phyloP scores from a whole-genome alignment of 2,329 filamentous ascomycete species.

The Aspergillus intermedius region DNA sequence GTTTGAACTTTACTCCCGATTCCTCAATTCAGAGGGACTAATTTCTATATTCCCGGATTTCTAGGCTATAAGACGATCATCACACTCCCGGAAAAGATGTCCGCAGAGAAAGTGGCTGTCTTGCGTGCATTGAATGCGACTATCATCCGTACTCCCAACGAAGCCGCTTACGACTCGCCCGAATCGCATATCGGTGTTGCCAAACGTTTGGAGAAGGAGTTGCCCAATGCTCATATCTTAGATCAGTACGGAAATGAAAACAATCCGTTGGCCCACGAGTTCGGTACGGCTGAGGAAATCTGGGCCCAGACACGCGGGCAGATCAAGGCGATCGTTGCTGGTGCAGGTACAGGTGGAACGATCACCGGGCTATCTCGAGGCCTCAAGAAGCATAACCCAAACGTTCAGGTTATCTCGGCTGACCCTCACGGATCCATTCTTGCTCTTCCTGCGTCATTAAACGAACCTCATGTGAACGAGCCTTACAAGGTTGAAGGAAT shows the following conservation, averaged over 20 bases:
- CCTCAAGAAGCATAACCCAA: slow-evolving; percentile 75
- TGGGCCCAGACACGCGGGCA: slow-evolving; percentile 84
- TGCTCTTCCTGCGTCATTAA: slow-evolving; percentile 71
- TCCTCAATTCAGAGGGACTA: neutral
- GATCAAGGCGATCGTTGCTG: slow-evolving; percentile 77
- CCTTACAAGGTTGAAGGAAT: slow-evolving; percentile 98
- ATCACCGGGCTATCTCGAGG: slow-evolving; percentile 84
- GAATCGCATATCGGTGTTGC: slow-evolving; percentile 98
- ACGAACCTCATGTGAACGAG: slow-evolving; percentile 72
- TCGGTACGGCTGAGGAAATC: slow-evolving; percentile 91
- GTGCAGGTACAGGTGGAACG: slow-evolving; percentile 91
- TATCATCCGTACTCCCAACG: slow-evolving; percentile 94
- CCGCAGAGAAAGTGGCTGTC: slow-evolving; percentile 92
- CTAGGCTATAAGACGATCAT: slow-evolving; percentile 91
- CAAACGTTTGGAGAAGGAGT: slow-evolving; percentile 80
- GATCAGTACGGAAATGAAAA: slow-evolving; percentile 91
- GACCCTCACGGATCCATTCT: slow-evolving; percentile 91
- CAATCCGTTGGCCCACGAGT: slow-evolving; percentile 90
- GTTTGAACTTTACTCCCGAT: slow-evolving; percentile 8
- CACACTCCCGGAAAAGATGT: slow-evolving; percentile 99
- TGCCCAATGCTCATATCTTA: slow-evolving; percentile 93
- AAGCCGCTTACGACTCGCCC: slow-evolving; percentile 87
- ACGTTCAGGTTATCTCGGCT: slow-evolving; percentile 83
- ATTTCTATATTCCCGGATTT: neutral
- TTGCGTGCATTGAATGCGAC: slow-evolving; percentile 89